phyloP scores from a whole-genome alignment of 371 early-diverging fungal species.

The Haplosporangium sp. region DNA sequence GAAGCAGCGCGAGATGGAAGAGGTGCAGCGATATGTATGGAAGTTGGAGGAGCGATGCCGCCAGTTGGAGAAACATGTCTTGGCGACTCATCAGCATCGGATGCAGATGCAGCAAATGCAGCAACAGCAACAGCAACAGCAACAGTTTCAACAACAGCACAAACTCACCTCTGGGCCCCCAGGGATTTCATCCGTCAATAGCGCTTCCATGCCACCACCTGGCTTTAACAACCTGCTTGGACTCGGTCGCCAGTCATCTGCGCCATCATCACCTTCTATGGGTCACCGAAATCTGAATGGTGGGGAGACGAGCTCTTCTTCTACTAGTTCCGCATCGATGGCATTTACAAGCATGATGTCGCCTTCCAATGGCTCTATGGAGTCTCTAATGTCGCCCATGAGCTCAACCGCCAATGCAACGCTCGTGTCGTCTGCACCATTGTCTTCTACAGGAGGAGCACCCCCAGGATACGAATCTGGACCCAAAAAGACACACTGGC shows the following conservation, averaged over 20 bases:
- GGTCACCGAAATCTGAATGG: conserved; percentile 19
- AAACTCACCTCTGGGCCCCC: conserved; percentile 33
- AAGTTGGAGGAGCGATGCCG: conserved; percentile 56
- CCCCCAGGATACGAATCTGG: conserved; percentile 32
- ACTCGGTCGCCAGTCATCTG: conserved; percentile 37
- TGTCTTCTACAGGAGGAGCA: background rate
- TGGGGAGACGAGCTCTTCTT: conserved; percentile 20
- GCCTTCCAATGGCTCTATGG: conserved; percentile 23
- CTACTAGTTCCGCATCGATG: conserved; percentile 17
- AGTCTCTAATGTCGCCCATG: conserved; percentile 19
- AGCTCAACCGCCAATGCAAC: conserved; percentile 9
- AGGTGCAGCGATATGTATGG: conserved; percentile 59
- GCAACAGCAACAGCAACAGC: conserved; percentile 38
- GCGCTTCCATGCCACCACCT: conserved; percentile 41
- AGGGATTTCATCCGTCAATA: conserved; percentile 20
- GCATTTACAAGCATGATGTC: conserved; percentile 11
- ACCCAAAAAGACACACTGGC: conserved; percentile 55
- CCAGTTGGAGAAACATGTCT: conserved; percentile 44
- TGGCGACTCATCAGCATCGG: conserved; percentile 40
- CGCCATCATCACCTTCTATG: conserved; percentile 42
- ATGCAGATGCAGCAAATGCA: conserved; percentile 45
- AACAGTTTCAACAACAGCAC: conserved; percentile 30
- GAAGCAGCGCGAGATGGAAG: conserved; percentile 67
- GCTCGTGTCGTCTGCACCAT: conserved; percentile 20
- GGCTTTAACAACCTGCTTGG: conserved; percentile 37